Evolutionary conservation across 768 basidiomycete genomes (phyloP), one percentile per base, ranked within the genome.

Genomic region (Cyathus striatus): DNA sequence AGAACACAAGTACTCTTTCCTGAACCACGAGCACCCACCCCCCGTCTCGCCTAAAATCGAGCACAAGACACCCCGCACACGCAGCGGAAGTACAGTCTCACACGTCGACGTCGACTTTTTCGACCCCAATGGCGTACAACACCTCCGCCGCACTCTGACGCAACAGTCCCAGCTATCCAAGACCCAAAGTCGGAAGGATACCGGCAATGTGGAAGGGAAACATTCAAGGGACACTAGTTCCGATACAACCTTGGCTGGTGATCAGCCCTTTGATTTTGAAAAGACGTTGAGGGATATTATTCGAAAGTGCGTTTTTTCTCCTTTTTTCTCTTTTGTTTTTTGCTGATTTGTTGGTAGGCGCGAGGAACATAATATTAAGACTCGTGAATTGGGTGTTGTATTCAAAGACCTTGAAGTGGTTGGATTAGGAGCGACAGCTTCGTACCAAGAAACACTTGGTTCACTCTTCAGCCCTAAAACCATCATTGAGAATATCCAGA

Each of bases 321-420:
- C 52, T 44, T 27, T 36, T 44, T 13, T 32, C 17, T 20, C 41
- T 16, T 34, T 5, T 26, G 21, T 47, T 23, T 16, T 38, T 41
- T 36, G 13, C 18, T 48, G 62, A 41, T 38, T 9, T 45, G 3
- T 12, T 46, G 41, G 7, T 39, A 83, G 81, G 45, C 66, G 63
- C 14, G 68, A 68, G 10, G 68, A 74, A 32, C 63, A 69, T 0
- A 64, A 70, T 14, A 70, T 80, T 46, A 67, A 69, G 47, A 42
- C 59, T 1, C 70, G 81, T 18, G 66, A 80, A 43, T 72, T 86
- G 1, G 83, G 83, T 2, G 78, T 86, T 3, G 55, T 69, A 23
- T 86, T 86, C 46, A 55, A 72, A 39, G 63, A 80, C 35, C 69
- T 87, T n/a, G 66, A 64, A 1, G 85, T 86, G 10, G 65, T 73